A percentile compares a stretch with the other conserved stretches of the same genome.
Evolutionary conservation across 208 protist species (phyloP).

Genomic region (Acanthamoeba culbertsoni): DNA sequence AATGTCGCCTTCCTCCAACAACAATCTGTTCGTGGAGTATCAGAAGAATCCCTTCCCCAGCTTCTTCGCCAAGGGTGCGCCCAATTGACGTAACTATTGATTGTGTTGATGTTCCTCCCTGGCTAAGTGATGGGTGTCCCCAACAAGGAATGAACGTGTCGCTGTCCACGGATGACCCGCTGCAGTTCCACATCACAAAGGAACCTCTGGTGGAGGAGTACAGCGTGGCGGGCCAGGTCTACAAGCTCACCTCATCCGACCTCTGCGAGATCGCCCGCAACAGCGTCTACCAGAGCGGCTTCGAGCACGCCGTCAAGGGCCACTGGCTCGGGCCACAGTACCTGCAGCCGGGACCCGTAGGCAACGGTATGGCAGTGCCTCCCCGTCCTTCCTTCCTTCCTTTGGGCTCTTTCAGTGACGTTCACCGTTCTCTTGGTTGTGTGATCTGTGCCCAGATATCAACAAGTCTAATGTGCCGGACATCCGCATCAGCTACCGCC

Average conservation of each 20-base stretch:
- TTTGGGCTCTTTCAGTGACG: not conserved
- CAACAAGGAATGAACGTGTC: slow-evolving; percentile 94
- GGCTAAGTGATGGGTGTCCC: not conserved
- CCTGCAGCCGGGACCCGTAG: not conserved
- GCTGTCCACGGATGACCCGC: slow-evolving; percentile 96
- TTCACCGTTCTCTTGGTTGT: not conserved
- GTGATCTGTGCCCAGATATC: not conserved
- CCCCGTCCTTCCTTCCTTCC: too few relatives aligned
- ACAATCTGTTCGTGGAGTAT: slow-evolving; percentile 96
- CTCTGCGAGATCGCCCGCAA: slow-evolving; percentile 98
- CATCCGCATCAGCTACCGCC: slow-evolving; percentile 22
- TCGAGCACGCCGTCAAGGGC: slow-evolving; percentile 91
- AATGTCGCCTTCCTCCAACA: slow-evolving; percentile 98
- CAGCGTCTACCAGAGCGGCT: slow-evolving; percentile 94
- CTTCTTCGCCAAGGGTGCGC: slow-evolving; percentile 92
- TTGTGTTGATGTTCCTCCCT: not conserved
- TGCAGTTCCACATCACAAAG: slow-evolving; percentile 96
- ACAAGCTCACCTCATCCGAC: slow-evolving; percentile 94
- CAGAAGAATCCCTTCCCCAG: slow-evolving; percentile 94
- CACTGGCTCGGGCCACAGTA: slow-evolving; percentile 89
- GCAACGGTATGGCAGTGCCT: slow-evolving; percentile 6
- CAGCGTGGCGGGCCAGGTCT: slow-evolving; percentile 94
- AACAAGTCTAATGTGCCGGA: slow-evolving; percentile 32
- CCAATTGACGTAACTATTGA: not conserved
- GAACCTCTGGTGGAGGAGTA: slow-evolving; percentile 99